Conservation (phyloP, 1,284 basidiomycete species). For the Malassezia sympodialis region DNA sequence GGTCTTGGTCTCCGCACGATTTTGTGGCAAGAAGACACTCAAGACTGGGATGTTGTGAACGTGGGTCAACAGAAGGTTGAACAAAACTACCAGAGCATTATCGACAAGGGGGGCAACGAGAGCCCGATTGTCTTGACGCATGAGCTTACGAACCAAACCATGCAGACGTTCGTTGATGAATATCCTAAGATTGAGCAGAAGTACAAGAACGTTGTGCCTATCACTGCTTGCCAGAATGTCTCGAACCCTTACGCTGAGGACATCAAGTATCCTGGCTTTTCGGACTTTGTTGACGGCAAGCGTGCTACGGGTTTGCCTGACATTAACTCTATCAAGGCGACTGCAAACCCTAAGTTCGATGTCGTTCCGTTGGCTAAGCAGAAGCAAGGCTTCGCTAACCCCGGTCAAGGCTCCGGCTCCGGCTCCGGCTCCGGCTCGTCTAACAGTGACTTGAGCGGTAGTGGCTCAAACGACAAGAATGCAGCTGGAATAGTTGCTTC, state of each 20-base stretch:
- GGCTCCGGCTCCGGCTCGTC: not conserved
- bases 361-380: not conserved
- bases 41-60: slow-evolving; percentile 50
- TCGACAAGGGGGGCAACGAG: slow-evolving; percentile 48
- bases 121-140: slow-evolving; percentile 37
- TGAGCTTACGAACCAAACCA: slow-evolving; percentile 42
- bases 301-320: slow-evolving; percentile 30
- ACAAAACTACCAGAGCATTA: slow-evolving; percentile 51
- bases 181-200: slow-evolving; percentile 31
- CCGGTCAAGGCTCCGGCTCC: not conserved
- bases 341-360: not conserved
- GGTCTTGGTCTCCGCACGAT: slow-evolving; percentile 51
- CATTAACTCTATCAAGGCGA: slow-evolving; percentile 20
- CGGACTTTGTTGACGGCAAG: slow-evolving; percentile 28
- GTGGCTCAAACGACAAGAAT: not conserved
- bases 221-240: slow-evolving; percentile 43
- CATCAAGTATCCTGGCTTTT: slow-evolving; percentile 46
- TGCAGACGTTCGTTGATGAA: slow-evolving; percentile 35
- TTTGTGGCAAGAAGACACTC: slow-evolving; percentile 50
- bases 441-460: not conserved
- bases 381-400: slow-evolving; percentile 5
- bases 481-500: not conserved
- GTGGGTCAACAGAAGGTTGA: slow-evolving; percentile 19
- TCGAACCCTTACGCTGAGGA: slow-evolving; percentile 51
- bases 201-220: slow-evolving; percentile 43